Evolutionary conservation across 805 yeast species (phyloP).

Genomic region (Ogataea henricii): DNA sequence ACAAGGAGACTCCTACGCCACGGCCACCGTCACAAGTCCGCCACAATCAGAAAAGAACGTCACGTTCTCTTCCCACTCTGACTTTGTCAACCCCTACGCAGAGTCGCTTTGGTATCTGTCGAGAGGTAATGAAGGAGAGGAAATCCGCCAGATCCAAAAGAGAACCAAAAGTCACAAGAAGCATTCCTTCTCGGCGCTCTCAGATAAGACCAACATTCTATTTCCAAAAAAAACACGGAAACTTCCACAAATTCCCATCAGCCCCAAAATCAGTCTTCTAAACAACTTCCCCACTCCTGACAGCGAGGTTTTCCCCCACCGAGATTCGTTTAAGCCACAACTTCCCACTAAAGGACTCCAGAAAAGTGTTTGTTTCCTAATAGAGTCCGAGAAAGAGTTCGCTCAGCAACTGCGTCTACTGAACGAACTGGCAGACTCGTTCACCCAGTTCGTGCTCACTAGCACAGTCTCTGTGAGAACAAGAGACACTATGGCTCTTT

Average conservation of each 20-base stretch:
- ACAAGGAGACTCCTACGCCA: background rate
- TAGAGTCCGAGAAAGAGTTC: constrained; percentile 39
- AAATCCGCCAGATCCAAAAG: constrained; percentile 34
- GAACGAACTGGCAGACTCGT: constrained; percentile 35
- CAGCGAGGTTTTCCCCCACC: background rate
- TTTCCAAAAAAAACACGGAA: background rate
- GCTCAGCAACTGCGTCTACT: constrained; percentile 32
- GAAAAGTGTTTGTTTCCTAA: constrained; percentile 29
- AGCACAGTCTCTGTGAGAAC: constrained; percentile 35
- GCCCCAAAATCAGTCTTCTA: constrained; percentile 39
- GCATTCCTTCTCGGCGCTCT: background rate
- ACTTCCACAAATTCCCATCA: constrained; percentile 7
- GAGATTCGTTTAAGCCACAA: constrained; percentile 13
- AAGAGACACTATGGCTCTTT: constrained; percentile 40
- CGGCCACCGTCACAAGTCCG: background rate
- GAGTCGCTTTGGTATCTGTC: constrained; percentile 43
- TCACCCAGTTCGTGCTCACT: constrained; percentile 32
- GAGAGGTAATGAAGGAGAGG: constrained; percentile 38
- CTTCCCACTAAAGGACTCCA: constrained; percentile 1
- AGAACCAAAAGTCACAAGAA: constrained; percentile 16
- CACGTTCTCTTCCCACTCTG: background rate
- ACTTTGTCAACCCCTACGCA: constrained; percentile 41
- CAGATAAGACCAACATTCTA: background rate
- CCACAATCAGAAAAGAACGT: background rate
- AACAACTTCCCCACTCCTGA: constrained; percentile 21